phyloP scores from a whole-genome alignment of 192 early-diverging fungal genomes.

The Thamnidium elegans region DNA sequence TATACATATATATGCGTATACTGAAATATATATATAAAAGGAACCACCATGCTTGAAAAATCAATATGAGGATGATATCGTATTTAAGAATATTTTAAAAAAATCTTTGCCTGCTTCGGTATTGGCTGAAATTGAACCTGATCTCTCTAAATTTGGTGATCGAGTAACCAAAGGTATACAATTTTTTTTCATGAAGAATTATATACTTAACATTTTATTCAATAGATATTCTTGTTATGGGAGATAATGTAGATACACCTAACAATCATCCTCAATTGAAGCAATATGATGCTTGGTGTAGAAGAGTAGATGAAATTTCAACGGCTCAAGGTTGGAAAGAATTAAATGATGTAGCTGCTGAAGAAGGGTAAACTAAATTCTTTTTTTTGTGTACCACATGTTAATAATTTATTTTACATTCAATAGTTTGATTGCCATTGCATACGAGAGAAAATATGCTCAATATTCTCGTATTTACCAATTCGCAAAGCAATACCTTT shows the following conservation, averaged over 20 bases:
- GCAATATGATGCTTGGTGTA: conserved; percentile 70
- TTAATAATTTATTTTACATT: not conserved
- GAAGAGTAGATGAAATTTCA: conserved; percentile 58
- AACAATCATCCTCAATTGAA: conserved; percentile 57
- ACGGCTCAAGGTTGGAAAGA: conserved; percentile 60
- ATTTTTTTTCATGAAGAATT: not conserved
- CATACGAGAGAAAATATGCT: conserved; percentile 53
- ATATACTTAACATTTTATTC: not conserved
- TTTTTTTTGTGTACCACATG: not conserved
- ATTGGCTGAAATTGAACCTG: conserved; percentile 44
- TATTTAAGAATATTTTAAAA: conserved; percentile 46
- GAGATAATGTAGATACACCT: conserved; percentile 52
- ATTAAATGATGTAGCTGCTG: conserved; percentile 58
- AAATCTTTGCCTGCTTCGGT: conserved; percentile 47
- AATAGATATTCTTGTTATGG: conserved; percentile 46
- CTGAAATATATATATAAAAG: conserved; percentile 1
- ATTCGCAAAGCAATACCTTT: conserved; percentile 67
- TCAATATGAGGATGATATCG: conserved; percentile 43
- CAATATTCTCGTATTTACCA: conserved; percentile 57
- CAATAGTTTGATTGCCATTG: conserved; percentile 61
- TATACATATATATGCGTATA: not conserved
- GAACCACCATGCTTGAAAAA: conserved; percentile 28
- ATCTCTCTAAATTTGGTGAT: conserved; percentile 40
- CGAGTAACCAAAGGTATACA: conserved; percentile 28
- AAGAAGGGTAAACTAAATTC: conserved; percentile 40